Base-by-base conservation (phyloP, 1,139 yeast genomes). In the Hyphopichia burtonii region DNA sequence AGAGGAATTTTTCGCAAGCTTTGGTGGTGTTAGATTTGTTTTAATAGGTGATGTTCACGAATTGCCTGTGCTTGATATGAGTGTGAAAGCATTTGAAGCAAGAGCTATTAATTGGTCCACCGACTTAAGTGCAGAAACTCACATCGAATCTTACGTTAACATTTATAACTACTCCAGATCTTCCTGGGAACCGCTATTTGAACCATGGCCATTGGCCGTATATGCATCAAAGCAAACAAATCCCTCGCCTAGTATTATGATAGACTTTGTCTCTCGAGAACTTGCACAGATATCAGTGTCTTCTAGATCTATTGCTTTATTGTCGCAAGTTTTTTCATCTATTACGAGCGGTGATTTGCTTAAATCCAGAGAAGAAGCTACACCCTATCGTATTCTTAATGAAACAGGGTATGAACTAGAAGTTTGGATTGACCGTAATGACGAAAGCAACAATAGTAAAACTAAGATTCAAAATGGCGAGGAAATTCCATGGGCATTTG, bases 121-220 rank as follows among this genome's bases (percentile, higher is more conserved):
- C 1, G 94, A 89, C 50, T 64, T 88, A 42, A 83, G 80, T 52
- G 88, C 91, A 0, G 86, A 83, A 47, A 73, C 86, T 0, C 80
- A 80, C 25, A 64, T 91, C 25, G 88, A 83, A 51, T 77, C 90
- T 0, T 81, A 71, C 50, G 77, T 86, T 11, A 93, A 91, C 59
- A 82, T 91, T 19, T 93, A 86, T 70, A 93, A 93, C 59, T 91
- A 91, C 58, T 80, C 97, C 0, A 82, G 89, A 51, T 90, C 98
- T 0, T 81, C 94, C 0, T 94, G 99, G 99, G 99, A 94, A 54
- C 98, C 99, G 0, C 68, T 94, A 37, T 62, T 93, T 39, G 99
- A 94, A 54, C 83, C 93, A 0, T 87, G 96, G 88, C 86, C 91
- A 10, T 69, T 93, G 41, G 83, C 90, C 0, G 62, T 90, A 15